A percentile compares a stretch with the other conserved stretches of the same genome.
These are phyloP conservation scores for Camelina hispida DNA, from an alignment of 345 rosid species.

Conservation along the genomic window DNA sequence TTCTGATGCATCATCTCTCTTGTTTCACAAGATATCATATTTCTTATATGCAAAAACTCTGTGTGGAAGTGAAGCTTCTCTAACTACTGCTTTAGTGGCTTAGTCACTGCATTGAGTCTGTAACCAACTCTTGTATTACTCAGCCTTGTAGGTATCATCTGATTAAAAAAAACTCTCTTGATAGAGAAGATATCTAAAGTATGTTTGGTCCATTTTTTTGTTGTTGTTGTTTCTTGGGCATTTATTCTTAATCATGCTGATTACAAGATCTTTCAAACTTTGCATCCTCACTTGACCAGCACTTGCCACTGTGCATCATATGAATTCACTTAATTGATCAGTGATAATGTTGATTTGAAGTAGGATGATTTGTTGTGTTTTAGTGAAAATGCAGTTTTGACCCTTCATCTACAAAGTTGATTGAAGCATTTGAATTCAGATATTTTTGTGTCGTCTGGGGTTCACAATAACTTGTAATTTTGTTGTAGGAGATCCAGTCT, in stretches of 20 bases:
- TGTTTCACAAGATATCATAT: constrained; percentile 27
- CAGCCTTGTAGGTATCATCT: neutral
- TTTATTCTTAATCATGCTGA: constrained; percentile 11
- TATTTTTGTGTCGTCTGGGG: neutral
- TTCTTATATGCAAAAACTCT: neutral
- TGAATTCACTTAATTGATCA: constrained; percentile 7
- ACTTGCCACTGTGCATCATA: constrained; percentile 18
- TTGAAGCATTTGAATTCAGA: constrained; percentile 2
- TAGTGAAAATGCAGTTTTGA: neutral
- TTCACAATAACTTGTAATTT: constrained; percentile 22
- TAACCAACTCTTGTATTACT: constrained; percentile 25
- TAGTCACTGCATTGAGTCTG: constrained; percentile 15
- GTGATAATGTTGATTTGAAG: neutral
- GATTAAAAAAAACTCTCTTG: constrained; percentile 14
- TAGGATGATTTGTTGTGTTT: constrained; percentile 18
- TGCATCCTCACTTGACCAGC: neutral
- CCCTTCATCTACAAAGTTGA: constrained; percentile 2
- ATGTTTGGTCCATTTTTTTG: neutral
- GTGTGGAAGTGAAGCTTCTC: constrained; percentile 18
- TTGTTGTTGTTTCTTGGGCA: neutral
- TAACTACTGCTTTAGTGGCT: constrained; percentile 28
- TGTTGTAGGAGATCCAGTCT: constrained; percentile 52
- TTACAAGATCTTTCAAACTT: constrained; percentile 9
- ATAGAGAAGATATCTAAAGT: constrained; percentile 5
- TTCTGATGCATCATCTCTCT: constrained; percentile 25